Evolutionary conservation across 2,329 filamentous ascomycete genomes (phyloP).

Genomic region (Madurella fahalii): DNA sequence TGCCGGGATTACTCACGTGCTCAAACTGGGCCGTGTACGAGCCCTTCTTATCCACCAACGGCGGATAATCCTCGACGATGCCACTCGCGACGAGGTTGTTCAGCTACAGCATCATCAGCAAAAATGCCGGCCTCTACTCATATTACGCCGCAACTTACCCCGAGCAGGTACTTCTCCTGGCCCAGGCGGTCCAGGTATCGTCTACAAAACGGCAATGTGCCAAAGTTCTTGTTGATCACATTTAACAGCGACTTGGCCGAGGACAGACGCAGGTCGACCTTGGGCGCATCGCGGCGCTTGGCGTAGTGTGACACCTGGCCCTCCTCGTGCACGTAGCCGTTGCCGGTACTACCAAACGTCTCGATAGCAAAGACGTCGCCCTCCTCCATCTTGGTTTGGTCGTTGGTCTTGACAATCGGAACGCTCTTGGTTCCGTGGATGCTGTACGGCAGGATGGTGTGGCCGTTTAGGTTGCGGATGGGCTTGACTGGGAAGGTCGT

Average conservation of each 20-base stretch:
- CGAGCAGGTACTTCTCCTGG: constrained; percentile 88
- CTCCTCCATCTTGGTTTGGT: constrained; percentile 96
- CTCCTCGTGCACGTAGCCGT: constrained; percentile 82
- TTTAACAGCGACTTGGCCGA: constrained; percentile 83
- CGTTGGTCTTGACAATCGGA: constrained; percentile 83
- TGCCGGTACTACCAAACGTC: constrained; percentile 91
- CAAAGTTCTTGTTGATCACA: constrained; percentile 95
- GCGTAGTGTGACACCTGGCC: constrained; percentile 90
- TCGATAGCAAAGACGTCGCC: constrained; percentile 94
- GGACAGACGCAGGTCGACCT: constrained; percentile 69
- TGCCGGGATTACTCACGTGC: constrained; percentile 64
- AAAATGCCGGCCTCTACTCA: neutral
- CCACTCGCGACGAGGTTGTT: constrained; percentile 80
- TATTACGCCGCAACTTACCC: constrained; percentile 50
- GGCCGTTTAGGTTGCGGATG: constrained; percentile 82
- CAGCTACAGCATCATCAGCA: constrained; percentile 49
- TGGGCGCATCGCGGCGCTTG: constrained; percentile 65
- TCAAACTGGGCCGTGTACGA: constrained; percentile 93
- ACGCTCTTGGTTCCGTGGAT: constrained; percentile 94
- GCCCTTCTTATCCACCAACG: constrained; percentile 85
- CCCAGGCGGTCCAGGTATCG: constrained; percentile 90
- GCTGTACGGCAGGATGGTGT: constrained; percentile 83
- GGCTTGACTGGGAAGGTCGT: constrained; percentile 75
- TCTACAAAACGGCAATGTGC: constrained; percentile 84
- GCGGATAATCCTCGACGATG: constrained; percentile 87